phyloP scores from a whole-genome alignment of 1,284 basidiomycete genomes.

The Cronartium ribicola region DNA sequence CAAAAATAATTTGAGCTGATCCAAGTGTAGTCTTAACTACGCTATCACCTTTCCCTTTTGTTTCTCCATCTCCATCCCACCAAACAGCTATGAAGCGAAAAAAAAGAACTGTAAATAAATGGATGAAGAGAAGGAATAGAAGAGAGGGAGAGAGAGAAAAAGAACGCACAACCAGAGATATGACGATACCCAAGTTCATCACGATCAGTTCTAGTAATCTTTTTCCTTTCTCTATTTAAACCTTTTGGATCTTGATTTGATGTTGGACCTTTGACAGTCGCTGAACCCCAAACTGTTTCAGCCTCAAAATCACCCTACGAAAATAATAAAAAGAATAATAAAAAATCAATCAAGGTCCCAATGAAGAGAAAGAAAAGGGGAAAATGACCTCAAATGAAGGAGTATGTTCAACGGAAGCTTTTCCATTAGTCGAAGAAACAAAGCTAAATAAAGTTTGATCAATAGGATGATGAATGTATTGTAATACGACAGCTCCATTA shows the following conservation, averaged over 20 bases:
- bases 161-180: conserved; percentile 29
- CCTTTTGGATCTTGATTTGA: conserved; percentile 11
- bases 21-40: conserved; percentile 34
- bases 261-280: conserved; percentile 19
- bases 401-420: conserved; percentile 25
- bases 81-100: conserved; percentile 15
- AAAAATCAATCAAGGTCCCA: neutral
- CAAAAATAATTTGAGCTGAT: conserved; percentile 15
- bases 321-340: neutral
- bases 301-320: conserved; percentile 32
- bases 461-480: conserved; percentile 14
- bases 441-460: conserved; percentile 22
- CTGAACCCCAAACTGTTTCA: conserved; percentile 35
- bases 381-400: conserved; percentile 21
- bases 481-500: conserved; percentile 27
- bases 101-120: neutral
- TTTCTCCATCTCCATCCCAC: conserved; percentile 8
- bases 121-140: neutral
- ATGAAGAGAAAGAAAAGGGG: neutral
- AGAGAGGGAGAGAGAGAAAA: neutral
- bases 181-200: conserved; percentile 34
- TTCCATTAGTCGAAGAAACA: conserved; percentile 30
- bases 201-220: conserved; percentile 17
- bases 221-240: neutral
- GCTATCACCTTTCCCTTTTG: conserved; percentile 12